Conservation (phyloP, 345 rosid genomes). For the Physaria fendleri region DNA sequence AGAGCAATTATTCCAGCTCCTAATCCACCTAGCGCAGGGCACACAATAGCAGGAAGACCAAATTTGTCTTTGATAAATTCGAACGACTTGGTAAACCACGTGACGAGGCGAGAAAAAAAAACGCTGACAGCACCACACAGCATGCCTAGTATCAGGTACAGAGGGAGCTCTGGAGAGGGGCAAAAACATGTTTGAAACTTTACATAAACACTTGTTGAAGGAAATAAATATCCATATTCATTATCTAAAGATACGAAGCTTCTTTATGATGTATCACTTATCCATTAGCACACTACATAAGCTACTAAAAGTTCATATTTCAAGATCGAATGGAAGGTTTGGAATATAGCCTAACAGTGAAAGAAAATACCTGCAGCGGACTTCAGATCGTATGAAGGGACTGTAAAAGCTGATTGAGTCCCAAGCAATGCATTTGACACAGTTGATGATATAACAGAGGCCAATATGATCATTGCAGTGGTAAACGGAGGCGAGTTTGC, state of each 20-base stretch:
- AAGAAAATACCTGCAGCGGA: conserved; percentile 77
- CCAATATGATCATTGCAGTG: conserved; percentile 94
- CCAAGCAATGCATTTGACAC: conserved; percentile 87
- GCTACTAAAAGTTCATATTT: not conserved
- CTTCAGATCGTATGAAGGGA: conserved; percentile 89
- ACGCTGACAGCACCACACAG: conserved; percentile 93
- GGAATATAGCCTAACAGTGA: not conserved
- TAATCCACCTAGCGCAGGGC: conserved; percentile 98
- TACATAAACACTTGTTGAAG: not conserved
- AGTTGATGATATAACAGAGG: conserved; percentile 93
- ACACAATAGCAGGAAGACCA: conserved; percentile 82
- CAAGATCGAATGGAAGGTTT: not conserved
- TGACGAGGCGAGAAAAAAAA: conserved; percentile 70
- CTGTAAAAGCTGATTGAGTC: conserved; percentile 86
- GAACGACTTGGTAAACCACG: conserved; percentile 78
- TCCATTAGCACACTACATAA: conserved; percentile 3
- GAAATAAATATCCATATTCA: not conserved
- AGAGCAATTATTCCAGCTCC: conserved; percentile 97
- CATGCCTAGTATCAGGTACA: conserved; percentile 96
- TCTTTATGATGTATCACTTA: not conserved
- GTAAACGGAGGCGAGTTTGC: conserved; percentile 98
- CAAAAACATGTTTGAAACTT: conserved; percentile 5
- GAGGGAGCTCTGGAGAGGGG: conserved; percentile 69
- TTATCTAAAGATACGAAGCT: not conserved
- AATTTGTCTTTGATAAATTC: conserved; percentile 70